Conservation (phyloP, 257 asterid species). For the Voacanga thouarsii region DNA sequence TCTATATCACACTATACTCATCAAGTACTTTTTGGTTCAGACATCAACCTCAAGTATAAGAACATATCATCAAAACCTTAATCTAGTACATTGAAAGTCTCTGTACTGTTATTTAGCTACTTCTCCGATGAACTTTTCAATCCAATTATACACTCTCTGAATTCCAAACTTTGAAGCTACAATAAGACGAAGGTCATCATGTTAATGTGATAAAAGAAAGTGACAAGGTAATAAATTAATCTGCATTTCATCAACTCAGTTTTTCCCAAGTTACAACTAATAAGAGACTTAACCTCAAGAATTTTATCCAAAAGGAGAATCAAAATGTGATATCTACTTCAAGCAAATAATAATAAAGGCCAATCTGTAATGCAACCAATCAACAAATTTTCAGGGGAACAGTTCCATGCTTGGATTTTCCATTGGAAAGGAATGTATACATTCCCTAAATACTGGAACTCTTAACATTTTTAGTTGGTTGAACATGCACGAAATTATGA, state of each 20-base stretch:
- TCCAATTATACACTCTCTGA: neutral
- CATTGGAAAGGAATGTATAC: neutral
- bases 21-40: neutral
- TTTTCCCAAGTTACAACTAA: neutral
- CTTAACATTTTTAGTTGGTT: too few species aligned
- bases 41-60: neutral
- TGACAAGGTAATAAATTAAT: neutral
- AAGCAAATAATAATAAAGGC: neutral
- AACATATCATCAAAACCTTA: neutral
- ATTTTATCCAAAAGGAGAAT: neutral
- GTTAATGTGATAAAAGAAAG: neutral
- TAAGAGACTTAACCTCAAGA: neutral
- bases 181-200: neutral
- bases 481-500: too few species aligned
- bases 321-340: neutral
- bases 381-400: neutral
- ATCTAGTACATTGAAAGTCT: neutral
- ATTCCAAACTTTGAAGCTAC: neutral
- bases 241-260: neutral
- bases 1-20: neutral
- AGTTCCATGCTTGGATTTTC: neutral
- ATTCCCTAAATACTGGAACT: neutral
- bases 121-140: neutral
- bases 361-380: neutral
- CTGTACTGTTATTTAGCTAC: neutral